These are phyloP conservation scores for Axilococcus clingmanii DNA, from an alignment of 139 green algal species.

Conservation along the genomic window DNA sequence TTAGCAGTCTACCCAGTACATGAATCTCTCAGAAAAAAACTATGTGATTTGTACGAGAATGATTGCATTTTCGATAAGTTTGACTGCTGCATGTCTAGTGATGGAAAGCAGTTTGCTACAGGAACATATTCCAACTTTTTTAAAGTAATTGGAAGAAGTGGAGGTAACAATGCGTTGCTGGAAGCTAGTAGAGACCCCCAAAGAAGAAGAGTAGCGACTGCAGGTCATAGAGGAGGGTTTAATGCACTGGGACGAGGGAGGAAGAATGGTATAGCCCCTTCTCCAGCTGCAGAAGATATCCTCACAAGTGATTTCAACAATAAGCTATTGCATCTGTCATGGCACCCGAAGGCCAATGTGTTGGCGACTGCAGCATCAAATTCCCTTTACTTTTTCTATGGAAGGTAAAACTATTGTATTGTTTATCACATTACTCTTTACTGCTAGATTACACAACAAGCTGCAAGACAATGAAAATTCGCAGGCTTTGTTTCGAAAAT, in stretches of 20 bases:
- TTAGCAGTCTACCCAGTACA: conserved; percentile 85
- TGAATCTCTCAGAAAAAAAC: conserved; percentile 75
- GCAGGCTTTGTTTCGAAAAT: too few relatives aligned
- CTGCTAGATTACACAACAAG: too few relatives aligned
- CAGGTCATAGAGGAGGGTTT: background rate
- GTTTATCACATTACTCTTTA: too few relatives aligned
- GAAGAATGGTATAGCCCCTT: conserved; percentile 1
- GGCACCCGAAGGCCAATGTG: conserved; percentile 85
- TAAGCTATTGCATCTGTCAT: conserved; percentile 94
- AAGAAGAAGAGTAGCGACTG: conserved; percentile 37
- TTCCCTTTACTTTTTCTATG: conserved; percentile 84
- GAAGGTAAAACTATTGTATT: conserved; percentile 18
- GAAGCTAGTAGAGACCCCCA: conserved; percentile 70
- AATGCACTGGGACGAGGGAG: conserved; percentile 4
- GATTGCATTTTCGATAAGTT: conserved; percentile 99
- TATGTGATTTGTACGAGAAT: conserved; percentile 98
- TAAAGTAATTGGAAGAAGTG: conserved; percentile 37
- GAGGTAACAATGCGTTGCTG: conserved; percentile 26
- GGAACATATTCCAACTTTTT: conserved; percentile 93
- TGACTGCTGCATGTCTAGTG: conserved; percentile 76
- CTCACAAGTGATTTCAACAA: conserved; percentile 55
- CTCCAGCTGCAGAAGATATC: conserved; percentile 14
- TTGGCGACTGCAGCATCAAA: conserved; percentile 86
- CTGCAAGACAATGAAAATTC: too few relatives aligned
- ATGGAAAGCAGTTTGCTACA: conserved; percentile 67